Evolutionary conservation across 495 filamentous ascomycete species (phyloP).

Genomic region (Penicillium lagena): DNA sequence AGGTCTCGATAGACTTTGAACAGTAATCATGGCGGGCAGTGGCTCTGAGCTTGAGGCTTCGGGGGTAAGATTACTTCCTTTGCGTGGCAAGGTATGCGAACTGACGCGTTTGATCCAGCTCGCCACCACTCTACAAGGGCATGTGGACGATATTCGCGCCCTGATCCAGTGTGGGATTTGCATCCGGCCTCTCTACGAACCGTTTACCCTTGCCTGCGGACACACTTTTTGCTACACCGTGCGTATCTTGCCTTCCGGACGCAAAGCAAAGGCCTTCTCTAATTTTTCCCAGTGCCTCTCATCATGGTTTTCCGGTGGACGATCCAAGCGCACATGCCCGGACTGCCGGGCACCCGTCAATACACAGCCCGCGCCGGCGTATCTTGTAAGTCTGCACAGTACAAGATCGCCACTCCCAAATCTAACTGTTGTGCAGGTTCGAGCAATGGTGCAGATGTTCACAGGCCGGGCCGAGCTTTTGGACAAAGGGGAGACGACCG

Average conservation of each 20-base stretch:
- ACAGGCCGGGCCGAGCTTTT: slow-evolving; percentile 57
- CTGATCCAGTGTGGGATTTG: slow-evolving; percentile 64
- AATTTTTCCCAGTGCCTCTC: slow-evolving; percentile 48
- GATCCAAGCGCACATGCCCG: slow-evolving; percentile 61
- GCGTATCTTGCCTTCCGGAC: not conserved
- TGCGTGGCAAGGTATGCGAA: not conserved
- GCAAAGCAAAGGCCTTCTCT: slow-evolving; percentile 2
- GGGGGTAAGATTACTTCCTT: slow-evolving; percentile 20
- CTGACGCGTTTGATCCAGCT: slow-evolving; percentile 24
- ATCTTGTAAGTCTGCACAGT: slow-evolving; percentile 43
- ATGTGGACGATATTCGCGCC: slow-evolving; percentile 42
- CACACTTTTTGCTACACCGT: slow-evolving; percentile 74
- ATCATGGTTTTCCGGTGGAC: slow-evolving; percentile 57
- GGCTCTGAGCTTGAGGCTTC: slow-evolving; percentile 17
- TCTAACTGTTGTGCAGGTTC: slow-evolving; percentile 40
- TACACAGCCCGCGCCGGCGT: slow-evolving; percentile 61
- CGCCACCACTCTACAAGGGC: slow-evolving; percentile 41
- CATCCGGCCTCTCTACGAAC: slow-evolving; percentile 63
- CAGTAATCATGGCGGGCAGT: slow-evolving; percentile 12
- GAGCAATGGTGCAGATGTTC: slow-evolving; percentile 62
- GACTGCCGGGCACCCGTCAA: slow-evolving; percentile 60
- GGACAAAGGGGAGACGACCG: slow-evolving; percentile 54
- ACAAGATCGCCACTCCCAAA: not conserved
- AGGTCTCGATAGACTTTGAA: not conserved
- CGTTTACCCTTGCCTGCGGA: slow-evolving; percentile 64